phyloP scores from a whole-genome alignment of 805 yeast genomes.

The Yarrowia hollandica region DNA sequence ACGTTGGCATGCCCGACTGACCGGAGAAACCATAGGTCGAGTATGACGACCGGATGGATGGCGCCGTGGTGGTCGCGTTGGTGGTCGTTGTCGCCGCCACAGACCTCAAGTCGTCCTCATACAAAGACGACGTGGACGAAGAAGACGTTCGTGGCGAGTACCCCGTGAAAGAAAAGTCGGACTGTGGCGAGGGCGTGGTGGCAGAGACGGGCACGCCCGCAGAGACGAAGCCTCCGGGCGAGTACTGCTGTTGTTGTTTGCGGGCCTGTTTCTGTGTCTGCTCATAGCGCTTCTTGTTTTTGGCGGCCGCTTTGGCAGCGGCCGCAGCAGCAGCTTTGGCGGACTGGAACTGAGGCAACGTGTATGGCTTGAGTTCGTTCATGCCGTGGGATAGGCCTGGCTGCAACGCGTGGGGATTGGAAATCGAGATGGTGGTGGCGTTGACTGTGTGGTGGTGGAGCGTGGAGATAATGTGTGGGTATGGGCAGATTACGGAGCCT shows the following conservation, averaged over 20 bases:
- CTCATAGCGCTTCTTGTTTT: conserved; percentile 18
- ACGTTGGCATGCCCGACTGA: neutral
- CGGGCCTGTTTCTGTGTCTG: conserved; percentile 24
- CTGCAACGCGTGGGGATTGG: neutral
- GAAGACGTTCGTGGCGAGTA: conserved; percentile 6
- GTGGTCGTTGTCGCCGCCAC: conserved; percentile 17
- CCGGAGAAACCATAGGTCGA: conserved; percentile 4
- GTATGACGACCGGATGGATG: conserved; percentile 19
- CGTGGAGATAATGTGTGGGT: conserved; percentile 24
- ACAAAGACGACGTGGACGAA: conserved; percentile 4
- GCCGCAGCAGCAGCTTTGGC: conserved; percentile 25
- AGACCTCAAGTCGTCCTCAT: conserved; percentile 21
- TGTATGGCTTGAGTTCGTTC: conserved; percentile 29
- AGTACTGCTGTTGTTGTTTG: conserved; percentile 4
- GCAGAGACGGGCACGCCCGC: neutral
- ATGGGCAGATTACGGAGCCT: conserved; percentile 25
- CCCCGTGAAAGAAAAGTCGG: conserved; percentile 3
- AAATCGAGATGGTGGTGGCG: neutral
- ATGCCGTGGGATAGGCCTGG: neutral
- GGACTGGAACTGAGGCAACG: conserved; percentile 29
- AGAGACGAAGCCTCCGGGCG: neutral
- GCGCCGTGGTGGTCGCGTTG: conserved; percentile 20
- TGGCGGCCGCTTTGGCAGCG: conserved; percentile 23
- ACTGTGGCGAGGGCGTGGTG: neutral
- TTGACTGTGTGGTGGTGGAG: conserved; percentile 16